Conservation (phyloP, 495 filamentous ascomycete species). For the Astrocystis sublimbata region DNA sequence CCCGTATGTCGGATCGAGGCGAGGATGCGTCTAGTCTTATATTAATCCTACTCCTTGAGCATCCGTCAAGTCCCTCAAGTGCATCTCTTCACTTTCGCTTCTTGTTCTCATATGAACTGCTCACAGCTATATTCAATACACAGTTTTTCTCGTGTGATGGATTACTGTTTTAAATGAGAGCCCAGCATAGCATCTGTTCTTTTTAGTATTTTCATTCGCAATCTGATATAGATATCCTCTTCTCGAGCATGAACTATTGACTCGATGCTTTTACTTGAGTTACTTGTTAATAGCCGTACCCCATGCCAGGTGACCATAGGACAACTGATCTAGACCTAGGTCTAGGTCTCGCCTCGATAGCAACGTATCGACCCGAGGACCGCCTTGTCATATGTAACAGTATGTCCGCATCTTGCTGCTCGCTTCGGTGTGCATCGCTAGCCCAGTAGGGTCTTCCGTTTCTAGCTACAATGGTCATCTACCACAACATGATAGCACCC, state of each 20-base stretch:
- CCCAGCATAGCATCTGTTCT: too few species aligned
- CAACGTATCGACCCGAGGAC: neutral
- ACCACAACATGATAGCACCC: neutral
- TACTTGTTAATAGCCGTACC: neutral
- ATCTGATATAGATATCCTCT: too few species aligned
- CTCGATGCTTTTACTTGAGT: neutral
- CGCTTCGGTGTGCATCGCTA: neutral
- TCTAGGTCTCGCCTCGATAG: neutral
- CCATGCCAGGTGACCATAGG: neutral
- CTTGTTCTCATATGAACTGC: neutral
- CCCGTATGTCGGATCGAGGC: neutral
- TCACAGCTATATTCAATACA: too few species aligned
- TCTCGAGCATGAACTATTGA: too few species aligned
- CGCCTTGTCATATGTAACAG: slow-evolving; percentile 1
- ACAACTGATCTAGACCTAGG: slow-evolving; percentile 3
- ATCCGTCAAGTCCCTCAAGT: neutral
- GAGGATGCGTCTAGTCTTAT: neutral
- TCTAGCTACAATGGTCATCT: slow-evolving; percentile 10
- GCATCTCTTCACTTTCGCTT: neutral
- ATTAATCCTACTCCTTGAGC: neutral
- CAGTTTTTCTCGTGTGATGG: too few species aligned
- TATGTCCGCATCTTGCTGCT: neutral
- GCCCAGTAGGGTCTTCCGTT: neutral
- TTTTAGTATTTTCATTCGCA: too few species aligned
- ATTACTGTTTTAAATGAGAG: too few species aligned